Base-by-base conservation (phyloP, 2,329 filamentous ascomycete genomes). In the Mariannaea elegans region DNA sequence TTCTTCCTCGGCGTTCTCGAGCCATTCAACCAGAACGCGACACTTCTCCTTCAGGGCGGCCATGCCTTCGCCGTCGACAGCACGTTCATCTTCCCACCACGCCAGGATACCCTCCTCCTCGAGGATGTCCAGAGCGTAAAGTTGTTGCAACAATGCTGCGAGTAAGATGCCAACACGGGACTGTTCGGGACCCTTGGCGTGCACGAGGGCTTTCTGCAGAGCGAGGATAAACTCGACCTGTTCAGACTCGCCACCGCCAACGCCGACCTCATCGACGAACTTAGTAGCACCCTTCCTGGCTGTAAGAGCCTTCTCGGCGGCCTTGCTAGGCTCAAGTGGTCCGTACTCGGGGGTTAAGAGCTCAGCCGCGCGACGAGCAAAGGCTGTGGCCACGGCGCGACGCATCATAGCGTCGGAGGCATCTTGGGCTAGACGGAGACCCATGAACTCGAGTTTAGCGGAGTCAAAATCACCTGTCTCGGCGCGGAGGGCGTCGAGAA, bases 401-500 rank as follows among this genome's bases (percentile, higher is more conserved):
- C 94, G 91, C 71, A 98, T 92, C 75, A 95, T 91, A 65, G 90
- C 85, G 71, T 97, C 94, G 1, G 93, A 94, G 2, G 95, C 95
- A 71, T 98, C 93, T 70, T 91, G 92, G 54, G 90, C 90, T 75
- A 99, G 92, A 10, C 94, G 90, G n/a, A 98, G 83, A 45, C 93
- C 92, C 81, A 94, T 97, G 63, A 99, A 91, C 75, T 99, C 95
- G 31, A 98, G 86, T 74, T 94, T 93, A 48, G 87, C 86, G 2
- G 82, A 83, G 71, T 97, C 94, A 64, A 97, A 95, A 73, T 96
- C 92, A 10, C 88, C 86, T 13, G 87, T 85, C 12, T 88, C 87
- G 19, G 89, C 90, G 50, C 90, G 89, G 39, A 98, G 83, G 21
- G 93, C 91, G 71, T 97, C 94, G 62, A 94, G 84, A n/a, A 98